Conservation (phyloP, 1,284 basidiomycete genomes). For the Peniophora sp. region DNA sequence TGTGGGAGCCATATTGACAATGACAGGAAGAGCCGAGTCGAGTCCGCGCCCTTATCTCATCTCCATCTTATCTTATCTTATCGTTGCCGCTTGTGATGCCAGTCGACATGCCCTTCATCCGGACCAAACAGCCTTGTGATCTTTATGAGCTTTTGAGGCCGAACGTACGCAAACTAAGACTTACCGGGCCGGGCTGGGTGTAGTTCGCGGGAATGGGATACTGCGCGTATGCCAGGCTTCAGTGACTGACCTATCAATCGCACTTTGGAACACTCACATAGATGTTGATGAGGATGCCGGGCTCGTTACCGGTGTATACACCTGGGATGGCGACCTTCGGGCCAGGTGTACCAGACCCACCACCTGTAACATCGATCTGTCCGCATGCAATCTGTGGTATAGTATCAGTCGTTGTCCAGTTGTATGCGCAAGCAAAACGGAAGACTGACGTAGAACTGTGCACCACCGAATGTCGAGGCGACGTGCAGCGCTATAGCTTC, state of each 20-base stretch:
- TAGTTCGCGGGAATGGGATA: slow-evolving; percentile 1
- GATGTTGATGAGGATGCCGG: slow-evolving; percentile 1
- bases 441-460: slow-evolving; percentile 21
- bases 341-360: slow-evolving; percentile 24
- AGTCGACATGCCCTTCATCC: background rate
- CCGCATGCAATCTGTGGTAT: slow-evolving; percentile 18
- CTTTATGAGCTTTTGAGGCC: background rate
- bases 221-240: too few relatives aligned
- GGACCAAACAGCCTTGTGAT: background rate
- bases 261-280: background rate
- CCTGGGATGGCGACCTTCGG: slow-evolving; percentile 27
- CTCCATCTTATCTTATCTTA: too few relatives aligned
- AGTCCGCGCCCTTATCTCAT: too few relatives aligned
- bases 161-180: background rate
- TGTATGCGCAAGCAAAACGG: background rate
- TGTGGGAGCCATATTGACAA: too few relatives aligned
- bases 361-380: slow-evolving; percentile 26
- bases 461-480: slow-evolving; percentile 19
- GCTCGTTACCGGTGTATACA: slow-evolving; percentile 24
- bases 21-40: too few relatives aligned
- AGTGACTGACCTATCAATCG: background rate
- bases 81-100: too few relatives aligned
- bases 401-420: background rate
- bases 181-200: background rate
- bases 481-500: slow-evolving; percentile 38